These are phyloP conservation scores for Didymella lethalis DNA, from an alignment of 2,329 filamentous ascomycete genomes.

Conservation along the genomic window DNA sequence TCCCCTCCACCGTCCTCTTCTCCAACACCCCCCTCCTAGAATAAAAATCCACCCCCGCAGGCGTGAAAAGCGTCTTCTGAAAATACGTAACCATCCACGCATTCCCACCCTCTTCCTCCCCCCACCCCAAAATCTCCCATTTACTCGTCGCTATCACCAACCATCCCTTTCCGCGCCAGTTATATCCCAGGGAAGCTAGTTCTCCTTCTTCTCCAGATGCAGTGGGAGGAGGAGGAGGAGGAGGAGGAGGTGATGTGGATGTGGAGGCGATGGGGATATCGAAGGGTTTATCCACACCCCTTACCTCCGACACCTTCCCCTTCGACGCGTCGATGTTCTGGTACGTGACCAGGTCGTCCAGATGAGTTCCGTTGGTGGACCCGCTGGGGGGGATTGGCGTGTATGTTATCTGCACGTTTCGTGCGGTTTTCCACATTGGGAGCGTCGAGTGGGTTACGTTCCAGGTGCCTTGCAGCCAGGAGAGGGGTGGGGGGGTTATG, in stretches of 20 bases:
- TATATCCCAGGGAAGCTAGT: constrained; percentile 51
- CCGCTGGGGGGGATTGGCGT: constrained; percentile 48
- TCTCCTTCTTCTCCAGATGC: too few species aligned
- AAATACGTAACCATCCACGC: constrained; percentile 85
- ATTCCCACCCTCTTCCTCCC: constrained; percentile 62
- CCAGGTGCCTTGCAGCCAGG: constrained; percentile 46
- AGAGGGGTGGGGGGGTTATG: constrained; percentile 48
- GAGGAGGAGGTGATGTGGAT: too few species aligned
- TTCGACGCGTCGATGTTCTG: constrained; percentile 61
- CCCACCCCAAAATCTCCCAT: constrained; percentile 85
- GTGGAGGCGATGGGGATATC: too few species aligned
- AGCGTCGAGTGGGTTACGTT: constrained; percentile 51
- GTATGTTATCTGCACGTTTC: constrained; percentile 84
- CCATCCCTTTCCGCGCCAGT: constrained; percentile 81
- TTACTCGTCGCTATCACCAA: constrained; percentile 75
- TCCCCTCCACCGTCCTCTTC: constrained; percentile 62
- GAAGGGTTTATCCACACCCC: constrained; percentile 67
- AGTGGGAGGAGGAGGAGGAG: too few species aligned
- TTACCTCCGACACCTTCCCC: constrained; percentile 65
- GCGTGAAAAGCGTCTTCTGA: constrained; percentile 81
- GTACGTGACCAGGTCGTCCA: constrained; percentile 79
- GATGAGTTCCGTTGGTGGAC: constrained; percentile 29
- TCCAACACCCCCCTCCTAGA: constrained; percentile 67
- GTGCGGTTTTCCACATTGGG: constrained; percentile 78
- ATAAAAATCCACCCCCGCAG: constrained; percentile 82